These are phyloP conservation scores for Mycena amicta DNA, from an alignment of 768 basidiomycete species.

Conservation along the genomic window DNA sequence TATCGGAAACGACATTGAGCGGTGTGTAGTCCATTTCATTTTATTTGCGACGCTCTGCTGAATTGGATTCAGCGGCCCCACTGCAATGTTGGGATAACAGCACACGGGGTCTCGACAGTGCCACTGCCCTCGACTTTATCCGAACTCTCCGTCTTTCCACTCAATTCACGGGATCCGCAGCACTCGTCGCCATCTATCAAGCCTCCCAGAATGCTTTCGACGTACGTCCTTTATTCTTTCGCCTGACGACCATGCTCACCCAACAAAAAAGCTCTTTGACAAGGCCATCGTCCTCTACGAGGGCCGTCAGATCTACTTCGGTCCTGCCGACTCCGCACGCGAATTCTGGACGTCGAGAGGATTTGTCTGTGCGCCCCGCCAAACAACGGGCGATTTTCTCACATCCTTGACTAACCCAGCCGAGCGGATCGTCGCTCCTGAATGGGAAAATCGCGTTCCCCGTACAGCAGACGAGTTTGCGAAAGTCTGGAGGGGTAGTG, in stretches of 20 bases:
- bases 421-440: slow-evolving; percentile 38
- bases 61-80: slow-evolving; percentile 16
- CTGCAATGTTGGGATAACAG: slow-evolving; percentile 55
- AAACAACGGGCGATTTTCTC: slow-evolving; percentile 51
- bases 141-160: slow-evolving; percentile 43
- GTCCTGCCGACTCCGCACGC: slow-evolving; percentile 39
- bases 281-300: slow-evolving; percentile 50
- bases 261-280: slow-evolving; percentile 43
- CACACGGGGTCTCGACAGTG: slow-evolving; percentile 29
- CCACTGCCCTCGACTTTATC: slow-evolving; percentile 48
- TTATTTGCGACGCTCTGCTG: background rate
- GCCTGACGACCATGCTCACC: background rate
- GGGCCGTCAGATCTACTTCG: slow-evolving; percentile 53
- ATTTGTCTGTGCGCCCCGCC: slow-evolving; percentile 45
- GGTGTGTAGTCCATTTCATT: slow-evolving; percentile 25
- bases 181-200: slow-evolving; percentile 49
- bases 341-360: slow-evolving; percentile 49
- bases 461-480: slow-evolving; percentile 47
- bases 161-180: slow-evolving; percentile 42
- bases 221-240: slow-evolving; percentile 17
- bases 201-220: slow-evolving; percentile 44
- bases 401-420: slow-evolving; percentile 42
- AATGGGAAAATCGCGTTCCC: slow-evolving; percentile 40
- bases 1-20: slow-evolving; percentile 51
- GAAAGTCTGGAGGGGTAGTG: slow-evolving; percentile 37